phyloP scores from a whole-genome alignment of 2,329 filamentous ascomycete genomes.

The Rhinocladiella similis region DNA sequence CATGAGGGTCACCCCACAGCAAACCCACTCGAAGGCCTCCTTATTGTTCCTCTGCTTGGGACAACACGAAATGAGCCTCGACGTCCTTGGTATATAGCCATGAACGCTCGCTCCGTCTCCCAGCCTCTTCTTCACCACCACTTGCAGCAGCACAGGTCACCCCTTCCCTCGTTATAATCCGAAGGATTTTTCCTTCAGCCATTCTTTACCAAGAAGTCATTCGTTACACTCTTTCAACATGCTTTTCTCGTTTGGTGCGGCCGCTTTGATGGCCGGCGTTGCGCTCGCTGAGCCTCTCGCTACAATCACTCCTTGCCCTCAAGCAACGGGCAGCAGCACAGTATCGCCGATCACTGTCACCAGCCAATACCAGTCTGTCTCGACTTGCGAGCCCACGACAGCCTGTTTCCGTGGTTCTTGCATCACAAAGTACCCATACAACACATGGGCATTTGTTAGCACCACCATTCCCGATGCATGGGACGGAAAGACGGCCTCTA shows the following conservation, averaged over 20 bases:
- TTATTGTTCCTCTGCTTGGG: background rate
- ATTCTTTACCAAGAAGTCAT: conserved; percentile 10
- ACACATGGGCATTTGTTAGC: conserved; percentile 24
- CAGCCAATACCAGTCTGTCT: conserved; percentile 20
- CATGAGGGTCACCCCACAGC: conserved; percentile 1
- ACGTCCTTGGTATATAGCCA: conserved; percentile 15
- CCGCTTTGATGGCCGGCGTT: conserved; percentile 15
- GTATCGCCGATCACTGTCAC: conserved; percentile 20
- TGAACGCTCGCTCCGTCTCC: conserved; percentile 7
- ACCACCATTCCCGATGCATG: conserved; percentile 24
- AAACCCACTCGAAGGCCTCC: conserved; percentile 8
- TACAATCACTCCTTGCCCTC: conserved; percentile 19
- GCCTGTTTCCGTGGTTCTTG: conserved; percentile 18
- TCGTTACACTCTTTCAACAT: conserved; percentile 18
- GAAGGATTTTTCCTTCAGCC: conserved; percentile 22
- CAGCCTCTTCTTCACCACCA: conserved; percentile 13
- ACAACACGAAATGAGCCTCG: conserved; percentile 8
- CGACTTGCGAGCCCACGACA: conserved; percentile 18
- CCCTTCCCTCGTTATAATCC: conserved; percentile 17
- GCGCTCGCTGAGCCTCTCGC: conserved; percentile 19
- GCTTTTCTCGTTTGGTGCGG: conserved; percentile 16
- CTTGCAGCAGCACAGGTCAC: conserved; percentile 17
- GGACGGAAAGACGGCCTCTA: conserved; percentile 9
- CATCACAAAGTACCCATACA: conserved; percentile 14
- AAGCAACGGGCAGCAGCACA: conserved; percentile 1